A percentile compares a stretch with the other conserved stretches of the same genome.
These are phyloP conservation scores for Phytophthora foliorum DNA, from an alignment of 352 stramenopile species.

Conservation along the genomic window DNA sequence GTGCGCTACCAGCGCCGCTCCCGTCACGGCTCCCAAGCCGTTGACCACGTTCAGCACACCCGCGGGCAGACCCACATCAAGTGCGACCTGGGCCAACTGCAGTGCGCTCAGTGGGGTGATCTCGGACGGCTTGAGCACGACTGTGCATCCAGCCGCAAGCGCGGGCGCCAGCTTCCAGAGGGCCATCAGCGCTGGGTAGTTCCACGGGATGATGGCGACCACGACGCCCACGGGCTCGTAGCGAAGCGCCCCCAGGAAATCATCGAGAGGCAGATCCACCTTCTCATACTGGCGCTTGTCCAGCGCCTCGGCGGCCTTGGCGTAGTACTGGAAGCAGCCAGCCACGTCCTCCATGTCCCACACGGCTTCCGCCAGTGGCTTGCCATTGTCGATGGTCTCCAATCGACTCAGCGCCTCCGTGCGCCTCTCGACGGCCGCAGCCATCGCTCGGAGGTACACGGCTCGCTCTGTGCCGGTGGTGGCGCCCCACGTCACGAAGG, in stretches of 20 bases:
- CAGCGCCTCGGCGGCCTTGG: constrained; percentile 26
- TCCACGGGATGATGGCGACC: constrained; percentile 67
- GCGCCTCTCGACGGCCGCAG: not conserved
- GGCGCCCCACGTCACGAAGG: constrained; percentile 43
- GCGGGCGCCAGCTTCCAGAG: constrained; percentile 88
- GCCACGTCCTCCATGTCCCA: constrained; percentile 82
- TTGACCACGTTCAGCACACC: constrained; percentile 81
- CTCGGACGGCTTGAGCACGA: constrained; percentile 65
- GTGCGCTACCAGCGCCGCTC: constrained; percentile 71
- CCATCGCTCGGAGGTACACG: constrained; percentile 37
- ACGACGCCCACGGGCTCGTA: constrained; percentile 81
- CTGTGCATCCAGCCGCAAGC: constrained; percentile 94
- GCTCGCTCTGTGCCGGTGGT: constrained; percentile 56
- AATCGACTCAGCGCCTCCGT: constrained; percentile 20
- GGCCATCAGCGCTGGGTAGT: constrained; percentile 58
- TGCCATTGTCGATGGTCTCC: constrained; percentile 79
- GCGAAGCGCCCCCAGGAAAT: constrained; percentile 57
- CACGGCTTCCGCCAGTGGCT: constrained; percentile 64
- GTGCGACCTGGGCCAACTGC: constrained; percentile 68
- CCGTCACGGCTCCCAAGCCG: constrained; percentile 68
- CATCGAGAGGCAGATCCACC: constrained; percentile 52
- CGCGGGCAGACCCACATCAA: constrained; percentile 64
- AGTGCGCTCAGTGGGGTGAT: constrained; percentile 94
- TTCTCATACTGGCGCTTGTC: constrained; percentile 63
- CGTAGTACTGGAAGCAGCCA: constrained; percentile 52